Base-by-base conservation (phyloP, 805 yeast species). In the Candida sphagnicola region DNA sequence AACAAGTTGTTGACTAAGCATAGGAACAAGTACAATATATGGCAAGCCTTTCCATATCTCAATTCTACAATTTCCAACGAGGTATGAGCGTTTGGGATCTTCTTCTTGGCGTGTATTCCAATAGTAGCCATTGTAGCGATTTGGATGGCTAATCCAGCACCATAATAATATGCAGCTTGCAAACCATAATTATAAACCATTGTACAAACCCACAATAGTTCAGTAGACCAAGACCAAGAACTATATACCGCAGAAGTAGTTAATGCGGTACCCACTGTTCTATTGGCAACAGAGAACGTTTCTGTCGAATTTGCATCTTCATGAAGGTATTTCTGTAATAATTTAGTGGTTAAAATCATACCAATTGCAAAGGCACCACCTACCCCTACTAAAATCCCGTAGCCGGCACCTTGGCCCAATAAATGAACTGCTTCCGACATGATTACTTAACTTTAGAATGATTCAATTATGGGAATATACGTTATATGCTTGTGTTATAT, bases 141-240 rank as follows among this genome's bases (percentile, higher is more conserved):
- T 30, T 57, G 62, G 10, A 52, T 44, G 10, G 56, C 48, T n/a
- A 56, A 42, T 10, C 61, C 60, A 31, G 60, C 57, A 15, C 52
- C 51, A 32, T 53, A 57, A 48, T 47, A 57, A 18, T 35, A 53
- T 10, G 51, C 38, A n/a, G 54, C 49, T 46, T 48, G 50, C 13
- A 56, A 41, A 8, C 62, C 61, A 39, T 56, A 57, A 28, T 42
- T 46, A 28, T 53, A 56, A 4, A 54, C 57, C 55, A 55, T 54
- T 2, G 59, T 49, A 8, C 49, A 41, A 10, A 48, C 52, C 54
- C 56, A 52, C 19, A 57, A 44, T 13, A 57, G 45, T 29, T 56
- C 61, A 11, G 60, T 55, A 6, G 61, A 54, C 62, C 61, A 57
- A 8, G 56, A 48, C 62, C 62, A 57, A 4, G 54, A 47, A 31